Evolutionary conservation across 306 rosid genomes (phyloP).

Genomic region (Macrotyloma uniflorum): DNA sequence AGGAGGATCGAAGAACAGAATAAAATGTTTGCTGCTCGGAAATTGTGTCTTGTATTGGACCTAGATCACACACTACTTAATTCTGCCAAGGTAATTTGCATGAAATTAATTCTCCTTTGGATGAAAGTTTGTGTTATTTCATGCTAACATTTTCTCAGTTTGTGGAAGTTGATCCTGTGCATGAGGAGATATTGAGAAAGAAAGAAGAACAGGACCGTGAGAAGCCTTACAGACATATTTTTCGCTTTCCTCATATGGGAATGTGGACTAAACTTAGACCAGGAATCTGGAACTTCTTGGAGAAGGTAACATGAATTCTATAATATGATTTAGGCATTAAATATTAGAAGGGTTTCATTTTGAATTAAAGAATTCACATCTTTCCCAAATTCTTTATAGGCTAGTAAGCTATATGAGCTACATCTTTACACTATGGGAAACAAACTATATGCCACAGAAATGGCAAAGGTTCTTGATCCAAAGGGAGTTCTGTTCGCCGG

Average conservation of each 20-base stretch:
- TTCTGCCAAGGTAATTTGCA: conserved; percentile 89
- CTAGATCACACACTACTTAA: conserved; percentile 97
- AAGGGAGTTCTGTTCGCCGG: conserved; percentile 83
- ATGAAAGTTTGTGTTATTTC: conserved; percentile 30
- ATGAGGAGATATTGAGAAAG: conserved; percentile 92
- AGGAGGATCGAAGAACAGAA: conserved; percentile 94
- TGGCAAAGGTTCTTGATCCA: conserved; percentile 99
- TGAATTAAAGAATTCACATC: conserved; percentile 25
- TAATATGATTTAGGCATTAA: conserved; percentile 10
- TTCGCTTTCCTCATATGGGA: conserved; percentile 96
- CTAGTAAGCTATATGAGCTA: conserved; percentile 90
- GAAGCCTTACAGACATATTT: conserved; percentile 79
- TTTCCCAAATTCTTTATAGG: conserved; percentile 58
- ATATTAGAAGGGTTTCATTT: conserved; percentile 22
- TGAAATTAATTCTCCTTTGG: conserved; percentile 30
- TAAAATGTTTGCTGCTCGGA: conserved; percentile 86
- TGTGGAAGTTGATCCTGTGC: conserved; percentile 90
- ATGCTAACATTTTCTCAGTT: conserved; percentile 62
- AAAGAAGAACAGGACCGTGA: conserved; percentile 91
- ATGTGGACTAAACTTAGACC: conserved; percentile 99
- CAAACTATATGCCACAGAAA: conserved; percentile 96
- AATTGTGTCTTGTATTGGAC: conserved; percentile 97
- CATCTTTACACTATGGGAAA: conserved; percentile 99
- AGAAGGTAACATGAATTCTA: conserved; percentile 63
- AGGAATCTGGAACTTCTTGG: conserved; percentile 96